These are phyloP conservation scores for Schizosaccharomyces osmophilus DNA, from an alignment of 805 yeast genomes.

Conservation along the genomic window DNA sequence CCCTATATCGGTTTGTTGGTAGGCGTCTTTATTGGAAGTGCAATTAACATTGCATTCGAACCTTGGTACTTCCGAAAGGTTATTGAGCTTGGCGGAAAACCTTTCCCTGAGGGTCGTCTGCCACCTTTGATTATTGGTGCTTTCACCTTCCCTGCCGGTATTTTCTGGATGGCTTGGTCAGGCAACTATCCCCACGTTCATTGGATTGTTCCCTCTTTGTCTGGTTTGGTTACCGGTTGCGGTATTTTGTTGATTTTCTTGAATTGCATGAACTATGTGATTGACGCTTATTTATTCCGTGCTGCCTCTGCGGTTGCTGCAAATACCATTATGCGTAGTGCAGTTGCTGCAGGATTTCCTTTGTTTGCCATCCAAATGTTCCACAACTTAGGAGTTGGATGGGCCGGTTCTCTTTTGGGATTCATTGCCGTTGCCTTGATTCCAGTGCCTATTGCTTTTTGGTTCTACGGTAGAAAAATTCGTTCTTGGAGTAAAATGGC, in stretches of 20 bases:
- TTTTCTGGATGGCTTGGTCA: conserved; percentile 58
- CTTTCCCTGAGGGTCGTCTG: conserved; percentile 60
- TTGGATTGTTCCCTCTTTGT: conserved; percentile 47
- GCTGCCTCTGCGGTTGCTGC: conserved; percentile 66
- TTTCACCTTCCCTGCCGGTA: conserved; percentile 20
- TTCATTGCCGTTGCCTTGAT: conserved; percentile 30
- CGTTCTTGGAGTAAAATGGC: background rate
- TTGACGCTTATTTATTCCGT: conserved; percentile 36
- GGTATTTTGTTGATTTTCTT: conserved; percentile 41
- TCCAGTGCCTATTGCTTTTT: conserved; percentile 47
- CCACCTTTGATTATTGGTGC: conserved; percentile 55
- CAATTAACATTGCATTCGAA: conserved; percentile 30
- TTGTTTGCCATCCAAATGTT: conserved; percentile 53
- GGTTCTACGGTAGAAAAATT: background rate
- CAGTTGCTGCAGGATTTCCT: conserved; percentile 47
- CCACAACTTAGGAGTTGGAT: conserved; percentile 37
- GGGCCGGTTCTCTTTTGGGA: conserved; percentile 59
- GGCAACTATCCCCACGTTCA: conserved; percentile 41
- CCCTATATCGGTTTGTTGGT: conserved; percentile 58
- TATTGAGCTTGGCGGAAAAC: conserved; percentile 29
- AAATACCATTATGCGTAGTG: conserved; percentile 44
- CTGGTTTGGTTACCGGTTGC: conserved; percentile 33
- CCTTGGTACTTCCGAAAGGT: conserved; percentile 19
- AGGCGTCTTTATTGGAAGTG: conserved; percentile 41
- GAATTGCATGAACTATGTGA: conserved; percentile 37